Base-by-base conservation (phyloP, 331 rosid genomes). In the Dryas integrifolia region DNA sequence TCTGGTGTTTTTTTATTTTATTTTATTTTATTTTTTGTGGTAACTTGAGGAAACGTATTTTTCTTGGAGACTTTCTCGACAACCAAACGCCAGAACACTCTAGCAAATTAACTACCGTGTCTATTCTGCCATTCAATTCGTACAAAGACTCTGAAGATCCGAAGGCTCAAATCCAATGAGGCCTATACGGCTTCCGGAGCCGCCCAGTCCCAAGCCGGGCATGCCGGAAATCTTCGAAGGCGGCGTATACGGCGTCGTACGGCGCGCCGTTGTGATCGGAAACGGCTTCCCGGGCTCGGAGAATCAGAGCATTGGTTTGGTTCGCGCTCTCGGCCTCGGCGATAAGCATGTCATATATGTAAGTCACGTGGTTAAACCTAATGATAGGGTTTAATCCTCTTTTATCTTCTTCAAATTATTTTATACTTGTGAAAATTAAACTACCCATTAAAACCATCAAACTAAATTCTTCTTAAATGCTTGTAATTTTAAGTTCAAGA, bases 241-340 rank as follows among this genome's bases (percentile, higher is more conserved):
- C 8, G 97, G 94, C 39, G 80, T 93, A 7, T 90, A 85, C 77
- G 90, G 89, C 77, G 86, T 88, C 61, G 73, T 91, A 48, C 50
- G 97, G 70, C 92, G 98, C 49, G 98, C 98, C 49, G 87, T 93
- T 50, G 85, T 93, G 4, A 87, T 91, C 74, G 96, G 98, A 0
- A 93, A 87, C 78, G 97, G 97, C n/a, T 87, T 43, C 72, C 73
- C 92, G 5, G 72, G 71, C 8, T 82, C 97, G 11, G 98, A 93
- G 87, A 93, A 87, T 86, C 98, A 93, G 80, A 82, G 98, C 76
- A 48, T 93, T 73, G 97, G 98, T 18, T 81, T 93, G 85, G 91
- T 85, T 76, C 97, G 92, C 69, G 97, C 98, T 43, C 94, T 93
- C 58, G 98, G 98, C 35, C 77, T 93, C 55, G 82, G 88, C 15